Percentiles rank a stretch among this genome's conserved stretches.
These are phyloP conservation scores for Harringtonia lauricola DNA, from an alignment of 2,329 filamentous ascomycete genomes.

Conservation along the genomic window DNA sequence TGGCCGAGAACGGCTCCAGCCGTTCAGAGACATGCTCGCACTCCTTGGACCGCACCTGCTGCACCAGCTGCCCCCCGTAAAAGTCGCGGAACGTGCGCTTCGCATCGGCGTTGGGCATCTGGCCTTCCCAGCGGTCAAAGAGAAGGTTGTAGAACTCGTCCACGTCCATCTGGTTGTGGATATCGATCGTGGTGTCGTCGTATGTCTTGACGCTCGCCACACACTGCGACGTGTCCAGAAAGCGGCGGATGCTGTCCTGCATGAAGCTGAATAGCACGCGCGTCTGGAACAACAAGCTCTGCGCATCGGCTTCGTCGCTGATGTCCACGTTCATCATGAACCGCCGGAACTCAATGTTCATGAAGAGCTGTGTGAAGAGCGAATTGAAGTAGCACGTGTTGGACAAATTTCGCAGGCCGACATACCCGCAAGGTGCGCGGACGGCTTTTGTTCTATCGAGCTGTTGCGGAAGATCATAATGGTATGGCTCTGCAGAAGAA, in stretches of 20 bases:
- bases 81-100: slow-evolving; percentile 70
- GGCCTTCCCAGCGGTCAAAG: slow-evolving; percentile 82
- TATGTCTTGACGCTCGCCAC: slow-evolving; percentile 72
- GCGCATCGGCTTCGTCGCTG: slow-evolving; percentile 40
- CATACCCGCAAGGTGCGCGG: slow-evolving; percentile 69
- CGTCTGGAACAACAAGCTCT: slow-evolving; percentile 64
- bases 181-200: slow-evolving; percentile 73
- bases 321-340: slow-evolving; percentile 66
- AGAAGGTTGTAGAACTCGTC: slow-evolving; percentile 95
- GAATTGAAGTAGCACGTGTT: slow-evolving; percentile 98
- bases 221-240: slow-evolving; percentile 60
- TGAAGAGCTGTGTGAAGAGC: slow-evolving; percentile 85
- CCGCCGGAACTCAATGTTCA: slow-evolving; percentile 78
- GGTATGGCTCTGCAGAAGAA: slow-evolving; percentile 36
- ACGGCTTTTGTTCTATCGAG: slow-evolving; percentile 59
- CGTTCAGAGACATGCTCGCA: slow-evolving; percentile 89
- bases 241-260: slow-evolving; percentile 70
- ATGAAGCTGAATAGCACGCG: slow-evolving; percentile 75
- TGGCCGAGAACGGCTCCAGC: slow-evolving; percentile 82
- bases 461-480: slow-evolving; percentile 46
- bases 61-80: slow-evolving; percentile 83
- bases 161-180: slow-evolving; percentile 90
- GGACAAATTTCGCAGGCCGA: slow-evolving; percentile 83
- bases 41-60: slow-evolving; percentile 91
- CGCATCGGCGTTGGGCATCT: slow-evolving; percentile 55